Percentiles rank a stretch among this genome's conserved stretches.
Evolutionary conservation across 1,284 basidiomycete species (phyloP).

Genomic region (Irpex lacteus): DNA sequence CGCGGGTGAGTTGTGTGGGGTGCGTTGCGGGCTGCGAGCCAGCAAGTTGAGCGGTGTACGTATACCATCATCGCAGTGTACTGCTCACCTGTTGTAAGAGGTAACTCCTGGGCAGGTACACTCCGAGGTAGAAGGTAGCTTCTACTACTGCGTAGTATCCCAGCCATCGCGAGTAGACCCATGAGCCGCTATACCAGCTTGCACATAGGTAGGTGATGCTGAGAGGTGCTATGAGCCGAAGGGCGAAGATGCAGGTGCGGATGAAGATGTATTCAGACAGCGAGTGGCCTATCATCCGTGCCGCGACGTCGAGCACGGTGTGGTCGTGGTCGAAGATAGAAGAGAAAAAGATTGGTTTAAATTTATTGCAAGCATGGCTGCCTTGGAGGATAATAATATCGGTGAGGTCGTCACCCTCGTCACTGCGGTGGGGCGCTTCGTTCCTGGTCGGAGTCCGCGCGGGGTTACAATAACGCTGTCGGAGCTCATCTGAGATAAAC

Average conservation of each 20-base stretch:
- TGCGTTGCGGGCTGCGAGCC: slow-evolving; percentile 38
- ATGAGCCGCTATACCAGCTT: slow-evolving; percentile 25
- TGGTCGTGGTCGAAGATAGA: neutral
- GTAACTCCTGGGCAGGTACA: slow-evolving; percentile 46
- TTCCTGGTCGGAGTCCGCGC: no score
- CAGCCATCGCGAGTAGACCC: slow-evolving; percentile 31
- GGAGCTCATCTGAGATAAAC: neutral
- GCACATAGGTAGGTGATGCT: slow-evolving; percentile 40
- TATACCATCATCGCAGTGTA: no score
- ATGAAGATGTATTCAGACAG: slow-evolving; percentile 55
- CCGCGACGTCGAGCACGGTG: neutral
- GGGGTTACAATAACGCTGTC: neutral
- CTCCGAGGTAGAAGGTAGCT: slow-evolving; percentile 43
- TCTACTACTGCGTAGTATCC: slow-evolving; percentile 40
- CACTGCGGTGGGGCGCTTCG: neutral
- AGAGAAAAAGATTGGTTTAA: neutral
- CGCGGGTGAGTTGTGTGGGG: slow-evolving; percentile 35
- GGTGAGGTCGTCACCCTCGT: neutral
- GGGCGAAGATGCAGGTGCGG: slow-evolving; percentile 38
- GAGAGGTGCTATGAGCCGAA: slow-evolving; percentile 49
- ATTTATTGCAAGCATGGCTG: neutral
- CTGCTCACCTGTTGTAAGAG: slow-evolving; percentile 46
- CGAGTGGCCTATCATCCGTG: slow-evolving; percentile 33
- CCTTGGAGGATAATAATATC: neutral
- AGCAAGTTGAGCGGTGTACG: neutral